A percentile compares a stretch with the other conserved stretches of the same genome.
Conservation (phyloP, 176 grass and related monocot genomes). For the Aegilops longissima region DNA sequence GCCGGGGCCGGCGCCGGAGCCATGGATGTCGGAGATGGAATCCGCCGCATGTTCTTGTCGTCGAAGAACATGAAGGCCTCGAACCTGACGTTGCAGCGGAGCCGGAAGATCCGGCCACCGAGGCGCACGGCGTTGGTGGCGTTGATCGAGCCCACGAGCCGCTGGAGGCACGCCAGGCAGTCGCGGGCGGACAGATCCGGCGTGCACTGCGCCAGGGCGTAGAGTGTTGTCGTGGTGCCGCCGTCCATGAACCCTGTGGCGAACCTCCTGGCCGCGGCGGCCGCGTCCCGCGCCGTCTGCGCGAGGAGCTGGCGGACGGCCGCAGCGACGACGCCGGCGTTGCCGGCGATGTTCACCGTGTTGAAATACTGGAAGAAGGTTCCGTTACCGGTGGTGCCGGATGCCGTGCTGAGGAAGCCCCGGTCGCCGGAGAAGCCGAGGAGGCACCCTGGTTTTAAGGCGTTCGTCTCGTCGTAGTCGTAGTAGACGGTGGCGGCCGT, state of each 20-base stretch:
- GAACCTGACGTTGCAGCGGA: slow-evolving; percentile 10
- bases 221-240: background rate
- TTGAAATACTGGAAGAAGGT: slow-evolving; percentile 6
- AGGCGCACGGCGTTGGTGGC: background rate
- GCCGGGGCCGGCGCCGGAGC: background rate
- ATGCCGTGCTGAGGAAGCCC: background rate
- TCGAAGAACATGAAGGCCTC: background rate
- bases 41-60: background rate
- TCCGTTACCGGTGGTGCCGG: background rate
- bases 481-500: background rate
- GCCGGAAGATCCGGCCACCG: background rate
- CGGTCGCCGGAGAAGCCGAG: slow-evolving; percentile 7
- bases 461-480: slow-evolving; percentile 4
- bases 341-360: background rate
- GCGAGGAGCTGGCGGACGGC: background rate
- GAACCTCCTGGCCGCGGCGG: background rate
- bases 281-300: background rate
- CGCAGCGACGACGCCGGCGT: background rate
- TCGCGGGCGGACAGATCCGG: background rate
- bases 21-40: background rate
- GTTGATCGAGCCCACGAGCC: background rate
- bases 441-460: background rate
- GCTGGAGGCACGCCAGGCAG: background rate
- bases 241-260: slow-evolving; percentile 9
- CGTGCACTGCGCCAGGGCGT: slow-evolving; percentile 17